Conservation (phyloP, 257 asterid genomes). For the Catharanthus roseus region DNA sequence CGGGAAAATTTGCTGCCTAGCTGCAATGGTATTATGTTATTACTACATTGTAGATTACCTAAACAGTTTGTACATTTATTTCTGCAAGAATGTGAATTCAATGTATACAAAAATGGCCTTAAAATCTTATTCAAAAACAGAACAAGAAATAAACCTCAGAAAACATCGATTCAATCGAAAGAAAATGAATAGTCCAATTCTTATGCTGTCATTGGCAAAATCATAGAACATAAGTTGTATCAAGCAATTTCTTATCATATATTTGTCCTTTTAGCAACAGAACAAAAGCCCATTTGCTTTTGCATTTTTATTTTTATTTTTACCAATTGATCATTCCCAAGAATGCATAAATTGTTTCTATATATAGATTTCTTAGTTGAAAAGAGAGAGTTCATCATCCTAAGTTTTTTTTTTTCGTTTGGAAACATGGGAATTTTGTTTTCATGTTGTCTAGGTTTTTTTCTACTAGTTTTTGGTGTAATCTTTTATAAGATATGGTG, state of each 20-base stretch:
- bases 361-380: background rate
- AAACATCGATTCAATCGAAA: background rate
- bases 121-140: background rate
- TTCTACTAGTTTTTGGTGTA: conserved; percentile 16
- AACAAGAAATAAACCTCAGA: background rate
- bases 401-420: background rate
- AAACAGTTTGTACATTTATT: background rate
- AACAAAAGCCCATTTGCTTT: background rate
- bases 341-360: background rate
- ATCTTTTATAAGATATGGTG: conserved; percentile 35
- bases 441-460: conserved; percentile 3
- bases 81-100: background rate
- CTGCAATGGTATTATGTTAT: too few species aligned
- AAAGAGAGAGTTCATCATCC: conserved; percentile 1
- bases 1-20: too few species aligned
- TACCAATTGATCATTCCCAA: background rate
- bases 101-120: too few species aligned
- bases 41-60: too few species aligned
- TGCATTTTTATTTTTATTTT: background rate
- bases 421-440: conserved; percentile 11
- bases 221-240: background rate
- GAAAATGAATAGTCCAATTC: background rate
- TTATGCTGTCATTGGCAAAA: background rate
- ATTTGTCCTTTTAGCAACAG: background rate
- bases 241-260: too few species aligned